Percentiles rank a stretch among this genome's conserved stretches.
phyloP scores from a whole-genome alignment of 257 asterid species.

The Przewalskia tangutica region DNA sequence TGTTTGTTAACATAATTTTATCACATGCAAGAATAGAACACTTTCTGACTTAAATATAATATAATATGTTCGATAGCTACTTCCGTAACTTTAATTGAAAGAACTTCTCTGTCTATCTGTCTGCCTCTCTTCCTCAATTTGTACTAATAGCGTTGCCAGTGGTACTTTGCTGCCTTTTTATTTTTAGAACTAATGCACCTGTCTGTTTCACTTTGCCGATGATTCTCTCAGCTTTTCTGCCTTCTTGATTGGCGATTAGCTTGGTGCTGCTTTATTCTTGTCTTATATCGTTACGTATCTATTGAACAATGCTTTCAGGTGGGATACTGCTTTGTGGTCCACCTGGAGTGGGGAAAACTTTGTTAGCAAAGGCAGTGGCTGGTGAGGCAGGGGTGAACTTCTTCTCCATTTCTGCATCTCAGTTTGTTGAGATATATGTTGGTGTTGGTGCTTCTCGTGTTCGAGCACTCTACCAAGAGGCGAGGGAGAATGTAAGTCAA shows the following conservation, averaged over 20 bases:
- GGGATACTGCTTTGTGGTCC: conserved; percentile 99
- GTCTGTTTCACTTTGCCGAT: neutral
- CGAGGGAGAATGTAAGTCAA: conserved; percentile 70
- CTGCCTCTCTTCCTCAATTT: neutral
- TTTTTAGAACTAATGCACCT: neutral
- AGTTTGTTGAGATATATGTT: conserved; percentile 93
- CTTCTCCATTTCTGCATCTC: conserved; percentile 98
- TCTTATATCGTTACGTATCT: conserved; percentile 7
- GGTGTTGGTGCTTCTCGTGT: conserved; percentile 99
- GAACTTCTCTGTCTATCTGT: neutral
- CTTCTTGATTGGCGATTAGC: neutral
- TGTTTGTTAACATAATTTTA: neutral
- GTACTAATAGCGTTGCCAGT: neutral
- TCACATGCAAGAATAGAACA: neutral
- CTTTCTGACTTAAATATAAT: neutral
- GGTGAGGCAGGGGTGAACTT: conserved; percentile 99
- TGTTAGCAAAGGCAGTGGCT: conserved; percentile 95
- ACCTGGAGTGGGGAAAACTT: conserved; percentile 97
- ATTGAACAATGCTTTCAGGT: conserved; percentile 37
- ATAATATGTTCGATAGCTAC: neutral
- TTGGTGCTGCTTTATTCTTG: neutral
- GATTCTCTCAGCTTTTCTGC: neutral
- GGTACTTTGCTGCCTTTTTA: neutral
- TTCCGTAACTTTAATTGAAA: neutral
- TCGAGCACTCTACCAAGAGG: conserved; percentile 95